Base-by-base conservation (phyloP, 768 basidiomycete genomes). In the Cystofilobasidium bisporidii region DNA sequence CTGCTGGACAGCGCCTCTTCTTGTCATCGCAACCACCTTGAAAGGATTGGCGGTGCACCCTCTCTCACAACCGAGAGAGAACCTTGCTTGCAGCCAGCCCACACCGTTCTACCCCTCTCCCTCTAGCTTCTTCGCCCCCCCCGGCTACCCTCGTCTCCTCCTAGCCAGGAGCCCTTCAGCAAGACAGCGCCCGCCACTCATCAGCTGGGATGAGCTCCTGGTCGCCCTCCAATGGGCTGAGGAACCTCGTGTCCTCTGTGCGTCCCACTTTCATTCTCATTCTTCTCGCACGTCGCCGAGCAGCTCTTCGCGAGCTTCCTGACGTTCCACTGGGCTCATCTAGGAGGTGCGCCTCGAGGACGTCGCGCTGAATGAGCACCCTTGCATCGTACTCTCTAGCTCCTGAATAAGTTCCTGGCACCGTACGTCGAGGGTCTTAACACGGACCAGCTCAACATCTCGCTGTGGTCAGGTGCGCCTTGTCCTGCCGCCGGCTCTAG, bases 381-480 rank as follows among this genome's bases (percentile, higher is more conserved):
- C 30, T 53, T 22, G 18, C 20, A 3, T 24, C 48, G 20, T 24
- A 12, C 30, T 6, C 45, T 4, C 67, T n/a, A 85, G 88, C 76
- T 91, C 72, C 88, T 96, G 79, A 93, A 93, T 76, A 85, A 88
- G 71, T 88, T 92, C 71, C 84, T 96, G 60, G 89, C 89, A 32
- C 92, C 91, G 0, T 97, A 97, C 82, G 87, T 97, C 71, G 91
- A 92, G 80, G 94, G 97, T 75, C 79, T 99, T 76, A 92, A 97
- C 77, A 83, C 91, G 76, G 87, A 90, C 75, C 90, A 93, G 77
- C 87, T 98, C 59, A 92, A 92, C 74, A 87, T 94, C 81, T 91
- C 89, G 20, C 88, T 94, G 71, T 87, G 83, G 67, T 87, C 89
- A 81, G 91, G 63, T 64, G 18, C 50, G 63, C 36, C 2, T 20